Conservation (phyloP, 2,329 filamentous ascomycete species). For the Botrytis hyacinthi region DNA sequence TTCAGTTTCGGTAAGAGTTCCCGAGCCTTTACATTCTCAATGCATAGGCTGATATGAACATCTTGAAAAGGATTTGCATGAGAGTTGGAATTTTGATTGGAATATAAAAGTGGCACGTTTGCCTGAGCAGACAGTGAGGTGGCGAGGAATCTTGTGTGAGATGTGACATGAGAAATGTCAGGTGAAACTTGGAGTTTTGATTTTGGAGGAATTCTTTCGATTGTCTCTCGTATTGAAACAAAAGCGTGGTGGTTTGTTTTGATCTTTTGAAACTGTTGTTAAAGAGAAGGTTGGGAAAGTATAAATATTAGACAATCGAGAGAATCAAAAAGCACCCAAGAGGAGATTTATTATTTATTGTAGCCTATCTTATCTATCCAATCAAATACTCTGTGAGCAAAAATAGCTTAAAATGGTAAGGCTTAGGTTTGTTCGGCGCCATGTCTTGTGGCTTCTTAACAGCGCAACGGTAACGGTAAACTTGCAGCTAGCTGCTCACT, state of each 20-base stretch:
- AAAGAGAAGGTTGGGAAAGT: background rate
- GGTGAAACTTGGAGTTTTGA: background rate
- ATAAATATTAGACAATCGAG: background rate
- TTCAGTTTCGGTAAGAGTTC: background rate
- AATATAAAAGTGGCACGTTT: background rate
- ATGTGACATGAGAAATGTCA: background rate
- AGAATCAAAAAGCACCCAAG: background rate
- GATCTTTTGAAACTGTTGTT: background rate
- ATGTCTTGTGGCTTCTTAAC: background rate
- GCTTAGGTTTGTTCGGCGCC: background rate
- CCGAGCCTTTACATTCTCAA: background rate
- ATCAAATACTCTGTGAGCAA: background rate
- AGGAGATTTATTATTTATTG: background rate
- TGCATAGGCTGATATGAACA: background rate
- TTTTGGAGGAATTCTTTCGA: background rate
- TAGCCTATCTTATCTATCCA: background rate
- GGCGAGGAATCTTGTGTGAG: background rate
- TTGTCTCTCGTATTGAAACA: background rate
- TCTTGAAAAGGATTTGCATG: background rate
- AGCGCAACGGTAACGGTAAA: background rate
- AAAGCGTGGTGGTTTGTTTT: background rate
- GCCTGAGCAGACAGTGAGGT: background rate
- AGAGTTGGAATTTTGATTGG: background rate
- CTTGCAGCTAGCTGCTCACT: background rate
- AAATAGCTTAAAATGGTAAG: background rate